Evolutionary conservation across 768 basidiomycete genomes (phyloP), one percentile per base, ranked within the genome.

Genomic region (Russula sp.): DNA sequence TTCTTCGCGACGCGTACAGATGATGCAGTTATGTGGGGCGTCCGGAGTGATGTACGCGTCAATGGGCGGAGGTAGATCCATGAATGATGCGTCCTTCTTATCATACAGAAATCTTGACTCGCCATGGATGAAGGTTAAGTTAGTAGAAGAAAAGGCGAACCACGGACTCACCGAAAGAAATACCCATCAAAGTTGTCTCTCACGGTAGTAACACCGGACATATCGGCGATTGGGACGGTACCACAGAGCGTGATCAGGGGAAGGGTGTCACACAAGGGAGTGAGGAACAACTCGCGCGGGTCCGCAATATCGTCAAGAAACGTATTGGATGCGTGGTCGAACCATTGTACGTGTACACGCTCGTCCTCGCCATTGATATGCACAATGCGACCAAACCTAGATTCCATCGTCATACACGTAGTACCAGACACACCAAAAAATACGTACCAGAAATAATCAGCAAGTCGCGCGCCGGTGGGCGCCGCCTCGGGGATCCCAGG

Each of bases 381-480:
- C 0, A 84, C 69, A 29, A 92, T 83, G 66, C 77, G 77, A 0
- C 78, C 88, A 71, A 91, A 90, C 88, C 88, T 90, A 65, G 14
- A 46, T 60, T 1, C 13, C 25, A 13, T 32, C 25, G 10, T 45
- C 35, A 55, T 7, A 18, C 18, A 41, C 18, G 16, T 10, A 9
- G 39, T 20, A 18, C 16, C 7, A 3, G 32, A 0, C 5, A 16
- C 13, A 38, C 25, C 2, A 25, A 9, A 11, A 11, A 45, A 50
- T 41, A 20, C 66, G 45, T 69, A 87, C 88, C 88, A 90, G 67
- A 88, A 90, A 66, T 81, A 85, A 57, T 83, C 75, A 0, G 79
- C 75, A 3, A 88, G 72, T 3, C 72, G 77, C 18, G 76, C 77
- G 18, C 74, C 69, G 3, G 61, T 39, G 3, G 76, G 75, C 2